Evolutionary conservation across 805 yeast genomes (phyloP).

Genomic region (Candida ipomoeae): DNA sequence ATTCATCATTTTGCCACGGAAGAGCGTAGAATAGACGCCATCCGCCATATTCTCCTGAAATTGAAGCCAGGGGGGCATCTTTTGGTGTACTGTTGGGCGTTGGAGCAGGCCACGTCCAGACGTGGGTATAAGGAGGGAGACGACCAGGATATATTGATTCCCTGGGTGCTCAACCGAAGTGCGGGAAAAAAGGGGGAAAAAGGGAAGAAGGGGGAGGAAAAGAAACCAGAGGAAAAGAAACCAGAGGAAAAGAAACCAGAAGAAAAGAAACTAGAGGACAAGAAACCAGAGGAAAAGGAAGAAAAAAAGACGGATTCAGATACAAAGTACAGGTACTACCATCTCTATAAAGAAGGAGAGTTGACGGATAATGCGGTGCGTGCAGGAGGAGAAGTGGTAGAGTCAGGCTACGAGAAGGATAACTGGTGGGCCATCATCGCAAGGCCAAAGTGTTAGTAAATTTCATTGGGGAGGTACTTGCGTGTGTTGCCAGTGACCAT

Average conservation of each 20-base stretch:
- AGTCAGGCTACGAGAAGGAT: slow-evolving; percentile 84
- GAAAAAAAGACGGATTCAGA: slow-evolving; percentile 23
- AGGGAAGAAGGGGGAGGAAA: slow-evolving; percentile 5
- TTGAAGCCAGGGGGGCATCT: slow-evolving; percentile 61
- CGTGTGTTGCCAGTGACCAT: no score
- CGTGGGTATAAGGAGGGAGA: slow-evolving; percentile 89
- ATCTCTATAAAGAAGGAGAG: slow-evolving; percentile 81
- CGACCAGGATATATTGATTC: slow-evolving; percentile 91
- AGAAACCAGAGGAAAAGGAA: background rate
- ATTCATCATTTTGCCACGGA: slow-evolving; percentile 91
- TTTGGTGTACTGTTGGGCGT: slow-evolving; percentile 92
- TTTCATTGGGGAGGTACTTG: no score
- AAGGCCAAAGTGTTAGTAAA: no score
- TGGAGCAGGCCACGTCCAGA: slow-evolving; percentile 83
- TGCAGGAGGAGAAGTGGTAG: slow-evolving; percentile 70
- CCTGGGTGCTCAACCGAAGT: slow-evolving; percentile 78
- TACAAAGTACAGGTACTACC: slow-evolving; percentile 83
- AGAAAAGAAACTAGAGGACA: no score
- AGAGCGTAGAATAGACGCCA: slow-evolving; percentile 73
- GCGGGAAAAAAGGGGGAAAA: slow-evolving; percentile 28
- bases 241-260: no score
- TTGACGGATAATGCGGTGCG: slow-evolving; percentile 59
- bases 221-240: background rate
- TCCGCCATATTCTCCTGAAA: slow-evolving; percentile 59
- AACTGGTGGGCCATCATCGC: slow-evolving; percentile 73